Base-by-base conservation (phyloP, 208 protist genomes). In the Leishmania major region DNA sequence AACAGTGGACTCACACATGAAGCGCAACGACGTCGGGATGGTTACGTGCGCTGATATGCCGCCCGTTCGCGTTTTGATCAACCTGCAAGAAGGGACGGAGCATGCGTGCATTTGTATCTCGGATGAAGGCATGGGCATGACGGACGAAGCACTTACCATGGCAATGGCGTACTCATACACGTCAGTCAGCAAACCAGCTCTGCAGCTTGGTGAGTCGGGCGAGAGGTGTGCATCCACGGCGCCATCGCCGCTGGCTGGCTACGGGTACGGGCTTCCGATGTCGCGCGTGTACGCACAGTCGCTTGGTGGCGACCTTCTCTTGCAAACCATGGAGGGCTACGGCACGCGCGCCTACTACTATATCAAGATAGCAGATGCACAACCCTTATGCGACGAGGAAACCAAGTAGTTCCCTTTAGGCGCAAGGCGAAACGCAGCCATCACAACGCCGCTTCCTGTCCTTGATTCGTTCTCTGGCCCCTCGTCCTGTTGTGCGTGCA, bases 231-330 rank as follows among this genome's bases (percentile, higher is more conserved):
- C 74, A 1, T 83, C 77, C 0, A 73, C 82, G 7, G 79, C 69
- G n/a, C 80, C 84, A 22, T 89, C 95, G 0, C 92, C 94, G 28
- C 81, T 99, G 17, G 98, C 98, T 35, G 98, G 98, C 25, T 99
- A 98, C 72, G 98, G 98, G 0, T 99, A 98, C 81, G 98, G 98
- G 8, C 84, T 99, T 47, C 98, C 98, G 2, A 93, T 99, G 85
- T 96, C 92, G 11, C 90, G 96, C 45, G 87, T 98, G 55, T 99
- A 99, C 89, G 96, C 97, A 40, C 90, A 90, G 62, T 93, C 96
- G 17, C 98, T 99, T 85, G 96, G 94, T 53, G 98, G 98, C 13
- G 98, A 99, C 82, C 88, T 99, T 7, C 75, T 93, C 31, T 70
- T 99, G 13, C 95, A 97, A 72, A 95, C 94, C 13, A 97, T 99